Evolutionary conservation across 495 filamentous ascomycete species (phyloP).

Genomic region (Massariosphaeria phaeospora): DNA sequence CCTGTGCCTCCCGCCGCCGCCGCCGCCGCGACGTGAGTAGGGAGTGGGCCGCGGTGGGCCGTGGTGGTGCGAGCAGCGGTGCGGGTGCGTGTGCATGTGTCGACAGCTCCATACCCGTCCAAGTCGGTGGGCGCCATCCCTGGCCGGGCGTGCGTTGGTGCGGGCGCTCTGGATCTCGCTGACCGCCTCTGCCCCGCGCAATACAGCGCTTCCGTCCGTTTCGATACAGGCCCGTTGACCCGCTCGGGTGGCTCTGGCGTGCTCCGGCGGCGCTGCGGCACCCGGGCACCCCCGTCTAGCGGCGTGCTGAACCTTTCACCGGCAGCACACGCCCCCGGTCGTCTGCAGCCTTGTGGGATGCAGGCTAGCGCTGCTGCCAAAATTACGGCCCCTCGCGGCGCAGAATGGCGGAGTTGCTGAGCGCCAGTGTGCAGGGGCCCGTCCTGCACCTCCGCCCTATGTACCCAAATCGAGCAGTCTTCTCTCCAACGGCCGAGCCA

Average conservation of each 20-base stretch:
- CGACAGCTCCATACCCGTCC: too few relatives aligned
- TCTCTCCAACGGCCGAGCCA: slow-evolving; percentile 30
- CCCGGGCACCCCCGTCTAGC: slow-evolving; percentile 1
- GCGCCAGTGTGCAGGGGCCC: slow-evolving; percentile 27
- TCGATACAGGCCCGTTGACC: slow-evolving; percentile 11
- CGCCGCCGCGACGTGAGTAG: too few relatives aligned
- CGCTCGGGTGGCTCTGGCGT: slow-evolving; percentile 16
- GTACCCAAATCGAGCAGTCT: slow-evolving; percentile 26
- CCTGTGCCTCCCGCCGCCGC: too few relatives aligned
- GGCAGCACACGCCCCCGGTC: neutral
- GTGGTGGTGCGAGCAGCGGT: too few relatives aligned
- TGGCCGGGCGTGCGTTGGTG: neutral
- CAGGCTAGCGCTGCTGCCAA: slow-evolving; percentile 25
- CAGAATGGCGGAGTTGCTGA: slow-evolving; percentile 22
- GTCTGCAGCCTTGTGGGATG: slow-evolving; percentile 32
- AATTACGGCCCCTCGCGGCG: slow-evolving; percentile 31
- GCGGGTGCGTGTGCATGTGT: too few relatives aligned
- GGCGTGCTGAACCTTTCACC: slow-evolving; percentile 15
- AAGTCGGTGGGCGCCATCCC: too few relatives aligned
- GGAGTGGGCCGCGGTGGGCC: too few relatives aligned
- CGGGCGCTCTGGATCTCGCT: neutral
- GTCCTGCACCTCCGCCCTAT: slow-evolving; percentile 22
- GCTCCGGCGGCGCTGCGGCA: slow-evolving; percentile 6
- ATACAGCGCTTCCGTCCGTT: neutral
- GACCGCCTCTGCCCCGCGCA: slow-evolving; percentile 9